phyloP scores from a whole-genome alignment of 331 rosid genomes.

The Acacia concinna region DNA sequence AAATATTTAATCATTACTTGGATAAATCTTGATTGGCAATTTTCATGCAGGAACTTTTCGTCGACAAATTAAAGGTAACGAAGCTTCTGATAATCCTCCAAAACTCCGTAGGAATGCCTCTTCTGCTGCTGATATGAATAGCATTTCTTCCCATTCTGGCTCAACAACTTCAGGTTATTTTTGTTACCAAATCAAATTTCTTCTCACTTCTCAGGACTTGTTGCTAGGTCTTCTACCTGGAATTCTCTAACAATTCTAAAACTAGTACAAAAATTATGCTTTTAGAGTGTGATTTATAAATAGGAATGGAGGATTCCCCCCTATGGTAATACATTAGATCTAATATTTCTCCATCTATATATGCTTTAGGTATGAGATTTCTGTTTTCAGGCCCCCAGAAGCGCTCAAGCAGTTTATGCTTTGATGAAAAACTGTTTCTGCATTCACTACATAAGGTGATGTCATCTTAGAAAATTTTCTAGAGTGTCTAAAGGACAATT shows the following conservation, averaged over 20 bases:
- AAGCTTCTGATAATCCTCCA: constrained; percentile 38
- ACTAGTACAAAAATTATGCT: neutral
- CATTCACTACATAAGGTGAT: constrained; percentile 77
- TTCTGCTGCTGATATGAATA: constrained; percentile 49
- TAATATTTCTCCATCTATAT: constrained; percentile 7
- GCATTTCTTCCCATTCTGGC: constrained; percentile 40
- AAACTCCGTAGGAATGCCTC: constrained; percentile 54
- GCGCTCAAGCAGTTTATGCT: constrained; percentile 56
- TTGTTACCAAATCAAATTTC: neutral
- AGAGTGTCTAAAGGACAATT: neutral
- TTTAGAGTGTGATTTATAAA: neutral
- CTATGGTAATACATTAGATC: neutral
- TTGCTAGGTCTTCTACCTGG: no score
- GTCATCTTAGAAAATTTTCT: constrained; percentile 2
- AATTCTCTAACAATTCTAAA: no score
- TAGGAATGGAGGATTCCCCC: neutral
- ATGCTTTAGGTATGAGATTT: constrained; percentile 5
- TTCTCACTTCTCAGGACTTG: neutral
- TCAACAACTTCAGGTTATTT: constrained; percentile 45
- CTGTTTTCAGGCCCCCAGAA: constrained; percentile 52
- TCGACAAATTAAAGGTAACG: constrained; percentile 38
- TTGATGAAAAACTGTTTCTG: constrained; percentile 69
- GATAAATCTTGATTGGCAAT: neutral
- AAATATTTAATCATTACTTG: no score
- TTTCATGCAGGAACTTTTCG: constrained; percentile 39